A percentile compares a stretch with the other conserved stretches of the same genome.
Evolutionary conservation across 148 eudicot species (phyloP).

Genomic region (Vaccinium darrowii): DNA sequence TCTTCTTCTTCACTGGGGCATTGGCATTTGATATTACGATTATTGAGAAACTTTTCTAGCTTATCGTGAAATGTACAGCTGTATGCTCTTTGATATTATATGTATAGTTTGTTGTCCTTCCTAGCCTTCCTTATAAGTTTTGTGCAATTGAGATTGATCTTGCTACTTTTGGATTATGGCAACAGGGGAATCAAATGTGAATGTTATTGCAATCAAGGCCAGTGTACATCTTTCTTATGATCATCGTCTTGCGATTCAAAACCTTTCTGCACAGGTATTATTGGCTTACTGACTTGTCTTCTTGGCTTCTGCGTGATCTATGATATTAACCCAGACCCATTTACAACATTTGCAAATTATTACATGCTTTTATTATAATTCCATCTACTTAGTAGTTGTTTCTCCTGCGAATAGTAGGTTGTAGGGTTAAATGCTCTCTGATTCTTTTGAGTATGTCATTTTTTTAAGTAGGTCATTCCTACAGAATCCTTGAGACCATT

Average conservation of each 20-base stretch:
- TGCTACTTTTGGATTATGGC: constrained; percentile 16
- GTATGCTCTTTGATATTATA: neutral
- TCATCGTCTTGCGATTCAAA: constrained; percentile 73
- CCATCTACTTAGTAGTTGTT: neutral
- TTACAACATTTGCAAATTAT: neutral
- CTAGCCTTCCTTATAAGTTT: neutral
- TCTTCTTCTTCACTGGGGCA: neutral
- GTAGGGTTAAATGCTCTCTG: neutral
- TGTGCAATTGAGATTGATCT: neutral
- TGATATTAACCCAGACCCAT: neutral
- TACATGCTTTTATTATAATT: neutral
- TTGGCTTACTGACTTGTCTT: neutral
- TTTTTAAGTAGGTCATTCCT: neutral
- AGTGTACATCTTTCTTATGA: constrained; percentile 78
- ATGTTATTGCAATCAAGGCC: constrained; percentile 76
- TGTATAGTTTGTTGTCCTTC: neutral
- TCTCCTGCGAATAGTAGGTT: neutral
- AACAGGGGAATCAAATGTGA: constrained; percentile 65
- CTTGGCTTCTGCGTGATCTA: neutral
- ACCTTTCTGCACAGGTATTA: constrained; percentile 82
- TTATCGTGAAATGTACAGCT: neutral
- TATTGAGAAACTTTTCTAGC: neutral
- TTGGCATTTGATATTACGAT: neutral
- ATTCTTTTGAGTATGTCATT: neutral
- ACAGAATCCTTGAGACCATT: neutral